A percentile compares a stretch with the other conserved stretches of the same genome.
Conservation (phyloP, 192 early-diverging fungal species). For the Podila verticillata region DNA sequence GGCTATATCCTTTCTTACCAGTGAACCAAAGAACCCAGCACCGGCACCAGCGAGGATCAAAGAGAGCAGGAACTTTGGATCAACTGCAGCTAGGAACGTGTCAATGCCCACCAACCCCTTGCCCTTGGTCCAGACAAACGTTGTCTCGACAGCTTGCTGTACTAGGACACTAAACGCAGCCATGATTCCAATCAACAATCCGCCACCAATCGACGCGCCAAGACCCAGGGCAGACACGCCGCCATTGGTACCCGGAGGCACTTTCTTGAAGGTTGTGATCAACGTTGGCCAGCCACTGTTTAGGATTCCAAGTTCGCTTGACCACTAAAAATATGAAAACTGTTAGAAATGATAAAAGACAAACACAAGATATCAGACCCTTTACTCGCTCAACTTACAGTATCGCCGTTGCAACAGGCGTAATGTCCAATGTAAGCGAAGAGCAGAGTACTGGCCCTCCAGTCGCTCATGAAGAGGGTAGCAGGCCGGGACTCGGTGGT, state of each 20-base stretch:
- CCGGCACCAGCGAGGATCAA: conserved; percentile 66
- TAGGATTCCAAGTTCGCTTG: conserved; percentile 89
- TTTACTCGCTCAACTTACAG: conserved; percentile 38
- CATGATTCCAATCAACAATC: conserved; percentile 71
- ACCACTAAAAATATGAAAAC: conserved; percentile 65
- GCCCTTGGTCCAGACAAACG: conserved; percentile 33
- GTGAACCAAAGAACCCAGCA: conserved; percentile 79
- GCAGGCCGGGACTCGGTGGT: conserved; percentile 29
- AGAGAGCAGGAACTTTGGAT: conserved; percentile 17
- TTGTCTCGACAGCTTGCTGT: conserved; percentile 56
- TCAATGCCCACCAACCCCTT: conserved; percentile 24
- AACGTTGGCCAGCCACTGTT: conserved; percentile 77
- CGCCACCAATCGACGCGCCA: conserved; percentile 81
- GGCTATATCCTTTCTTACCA: conserved; percentile 54
- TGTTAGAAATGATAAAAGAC: not conserved
- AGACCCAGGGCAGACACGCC: conserved; percentile 80
- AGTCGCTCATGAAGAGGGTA: conserved; percentile 28
- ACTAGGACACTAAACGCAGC: conserved; percentile 62
- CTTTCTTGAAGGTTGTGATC: conserved; percentile 81
- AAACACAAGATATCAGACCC: not conserved
- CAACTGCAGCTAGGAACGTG: conserved; percentile 45
- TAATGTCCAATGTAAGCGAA: conserved; percentile 67
- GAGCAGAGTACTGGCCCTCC: conserved; percentile 48
- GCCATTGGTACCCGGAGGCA: conserved; percentile 94
- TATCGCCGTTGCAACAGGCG: conserved; percentile 67